phyloP scores from a whole-genome alignment of 148 eudicot species.

The Diospyros kaki region DNA sequence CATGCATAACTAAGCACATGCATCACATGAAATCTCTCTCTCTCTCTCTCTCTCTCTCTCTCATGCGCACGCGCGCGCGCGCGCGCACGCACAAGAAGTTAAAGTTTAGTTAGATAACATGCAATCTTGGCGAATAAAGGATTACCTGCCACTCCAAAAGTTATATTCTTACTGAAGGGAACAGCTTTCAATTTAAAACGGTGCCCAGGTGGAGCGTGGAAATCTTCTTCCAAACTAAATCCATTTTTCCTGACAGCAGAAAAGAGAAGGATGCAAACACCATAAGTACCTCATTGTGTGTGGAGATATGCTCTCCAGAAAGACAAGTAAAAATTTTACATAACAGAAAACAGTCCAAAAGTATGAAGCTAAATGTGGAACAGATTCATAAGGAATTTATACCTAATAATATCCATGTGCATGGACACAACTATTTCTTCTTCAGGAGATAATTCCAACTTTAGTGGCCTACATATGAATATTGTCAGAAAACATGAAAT shows the following conservation, averaged over 20 bases:
- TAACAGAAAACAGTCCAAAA: not conserved
- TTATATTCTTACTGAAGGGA: slow-evolving; percentile 92
- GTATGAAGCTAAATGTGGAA: slow-evolving; percentile 1
- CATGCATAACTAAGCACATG: not conserved
- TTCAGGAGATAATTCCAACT: slow-evolving; percentile 83
- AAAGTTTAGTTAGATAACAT: not conserved
- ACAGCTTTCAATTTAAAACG: slow-evolving; percentile 76
- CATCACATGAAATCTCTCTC: not conserved
- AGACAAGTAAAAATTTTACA: not conserved
- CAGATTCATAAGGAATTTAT: not conserved
- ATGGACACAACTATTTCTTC: slow-evolving; percentile 87
- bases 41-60: not conserved
- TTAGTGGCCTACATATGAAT: slow-evolving; percentile 47
- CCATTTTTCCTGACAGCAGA: slow-evolving; percentile 75
- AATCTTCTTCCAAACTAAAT: slow-evolving; percentile 78
- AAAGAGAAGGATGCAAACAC: not conserved
- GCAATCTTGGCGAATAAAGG: not conserved
- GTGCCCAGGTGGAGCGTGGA: slow-evolving; percentile 67
- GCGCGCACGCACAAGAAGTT: no score
- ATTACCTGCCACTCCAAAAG: slow-evolving; percentile 91
- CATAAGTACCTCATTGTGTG: not conserved
- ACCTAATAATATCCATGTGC: slow-evolving; percentile 88
- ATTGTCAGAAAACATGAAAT: not conserved
- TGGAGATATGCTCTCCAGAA: not conserved
- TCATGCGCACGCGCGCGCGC: no score